Evolutionary conservation across 306 rosid species (phyloP).

Genomic region (Lathyrus oleraceus): DNA sequence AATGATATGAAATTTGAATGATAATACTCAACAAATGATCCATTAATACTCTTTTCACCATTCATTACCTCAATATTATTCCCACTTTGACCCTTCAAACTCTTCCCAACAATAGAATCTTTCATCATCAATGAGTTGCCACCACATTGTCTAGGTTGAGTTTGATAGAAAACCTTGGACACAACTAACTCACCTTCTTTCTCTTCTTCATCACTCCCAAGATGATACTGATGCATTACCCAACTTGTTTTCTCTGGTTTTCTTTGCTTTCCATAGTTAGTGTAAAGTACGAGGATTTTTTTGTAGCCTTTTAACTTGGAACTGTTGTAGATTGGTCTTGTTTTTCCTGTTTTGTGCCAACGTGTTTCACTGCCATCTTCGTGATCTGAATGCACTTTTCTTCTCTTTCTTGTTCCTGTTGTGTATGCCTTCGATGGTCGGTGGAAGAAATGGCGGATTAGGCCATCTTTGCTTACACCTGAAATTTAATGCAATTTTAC

Average conservation of each 20-base stretch:
- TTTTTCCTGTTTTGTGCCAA: slow-evolving; percentile 71
- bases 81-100: slow-evolving; percentile 37
- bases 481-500: background rate
- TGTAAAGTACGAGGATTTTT: slow-evolving; percentile 73
- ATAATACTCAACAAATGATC: slow-evolving; percentile 42
- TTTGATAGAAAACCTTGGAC: slow-evolving; percentile 77
- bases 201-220: slow-evolving; percentile 65
- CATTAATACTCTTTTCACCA: slow-evolving; percentile 35
- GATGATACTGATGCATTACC: slow-evolving; percentile 78
- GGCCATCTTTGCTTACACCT: slow-evolving; percentile 63
- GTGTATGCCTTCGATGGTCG: slow-evolving; percentile 65
- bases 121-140: slow-evolving; percentile 42
- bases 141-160: slow-evolving; percentile 77
- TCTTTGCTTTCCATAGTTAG: slow-evolving; percentile 70
- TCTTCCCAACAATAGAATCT: slow-evolving; percentile 39
- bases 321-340: slow-evolving; percentile 43
- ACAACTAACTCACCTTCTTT: slow-evolving; percentile 79
- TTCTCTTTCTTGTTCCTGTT: slow-evolving; percentile 59
- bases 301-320: slow-evolving; percentile 61
- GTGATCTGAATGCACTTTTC: slow-evolving; percentile 51
- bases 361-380: slow-evolving; percentile 55
- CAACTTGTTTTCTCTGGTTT: slow-evolving; percentile 83
- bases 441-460: slow-evolving; percentile 61
- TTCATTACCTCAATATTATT: slow-evolving; percentile 30
- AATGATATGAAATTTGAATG: slow-evolving; percentile 55